Evolutionary conservation across 768 basidiomycete genomes (phyloP).

Genomic region (Xerocomus brunneocitrinus): DNA sequence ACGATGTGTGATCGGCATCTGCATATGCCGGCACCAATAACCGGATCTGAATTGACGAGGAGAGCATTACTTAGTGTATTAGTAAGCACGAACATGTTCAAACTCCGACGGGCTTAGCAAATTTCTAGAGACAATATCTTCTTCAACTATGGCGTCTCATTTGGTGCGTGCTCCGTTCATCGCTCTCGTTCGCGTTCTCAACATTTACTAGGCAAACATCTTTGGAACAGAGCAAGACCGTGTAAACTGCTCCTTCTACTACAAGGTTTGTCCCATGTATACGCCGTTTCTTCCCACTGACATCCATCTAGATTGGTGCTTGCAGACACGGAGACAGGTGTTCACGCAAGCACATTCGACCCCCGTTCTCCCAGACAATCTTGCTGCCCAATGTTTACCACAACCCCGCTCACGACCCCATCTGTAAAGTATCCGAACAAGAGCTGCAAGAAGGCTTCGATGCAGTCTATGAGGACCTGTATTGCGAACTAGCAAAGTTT

Average conservation of each 20-base stretch:
- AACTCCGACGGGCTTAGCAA: slow-evolving; percentile 22
- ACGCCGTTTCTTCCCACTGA: background rate
- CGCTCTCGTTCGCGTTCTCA: background rate
- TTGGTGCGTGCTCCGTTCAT: slow-evolving; percentile 43
- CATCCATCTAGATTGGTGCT: slow-evolving; percentile 75
- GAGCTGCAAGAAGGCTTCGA: slow-evolving; percentile 90
- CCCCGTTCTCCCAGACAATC: slow-evolving; percentile 96
- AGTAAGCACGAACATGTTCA: slow-evolving; percentile 6
- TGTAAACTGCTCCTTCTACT: slow-evolving; percentile 99
- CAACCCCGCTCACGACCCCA: slow-evolving; percentile 92
- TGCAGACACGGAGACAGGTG: slow-evolving; percentile 98
- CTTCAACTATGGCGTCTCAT: slow-evolving; percentile 59
- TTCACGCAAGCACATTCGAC: slow-evolving; percentile 96
- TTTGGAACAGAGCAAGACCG: slow-evolving; percentile 93
- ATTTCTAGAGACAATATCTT: slow-evolving; percentile 2
- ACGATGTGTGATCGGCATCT: background rate
- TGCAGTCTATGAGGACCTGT: slow-evolving; percentile 92
- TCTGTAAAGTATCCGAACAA: slow-evolving; percentile 82
- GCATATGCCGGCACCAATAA: background rate
- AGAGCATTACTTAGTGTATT: background rate
- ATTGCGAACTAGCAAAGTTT: slow-evolving; percentile 91
- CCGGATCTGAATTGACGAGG: too few relatives aligned
- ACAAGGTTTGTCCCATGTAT: slow-evolving; percentile 58
- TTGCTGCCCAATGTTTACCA: slow-evolving; percentile 96
- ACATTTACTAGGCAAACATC: slow-evolving; percentile 70